Conservation (phyloP, 208 protist species). For the Trypanosoma boissoni region DNA sequence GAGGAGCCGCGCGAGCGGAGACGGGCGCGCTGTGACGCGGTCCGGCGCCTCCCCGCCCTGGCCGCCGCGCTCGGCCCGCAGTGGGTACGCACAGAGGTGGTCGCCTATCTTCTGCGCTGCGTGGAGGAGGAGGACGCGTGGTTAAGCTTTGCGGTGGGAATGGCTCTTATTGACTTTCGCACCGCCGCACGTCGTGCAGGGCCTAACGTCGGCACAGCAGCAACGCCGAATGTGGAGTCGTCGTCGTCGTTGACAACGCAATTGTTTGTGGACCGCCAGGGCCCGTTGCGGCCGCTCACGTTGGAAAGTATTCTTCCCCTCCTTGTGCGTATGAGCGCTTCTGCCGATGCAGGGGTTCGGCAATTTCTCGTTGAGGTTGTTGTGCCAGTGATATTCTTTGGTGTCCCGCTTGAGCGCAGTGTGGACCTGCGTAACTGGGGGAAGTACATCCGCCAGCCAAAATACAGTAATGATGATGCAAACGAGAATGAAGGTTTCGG, state of each 20-base stretch:
- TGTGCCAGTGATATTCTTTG: slow-evolving; percentile 66
- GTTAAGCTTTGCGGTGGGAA: slow-evolving; percentile 46
- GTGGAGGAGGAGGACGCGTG: slow-evolving; percentile 70
- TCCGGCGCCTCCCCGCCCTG: slow-evolving; percentile 57
- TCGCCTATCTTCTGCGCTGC: slow-evolving; percentile 77
- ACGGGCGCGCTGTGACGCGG: slow-evolving; percentile 47
- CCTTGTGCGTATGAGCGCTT: slow-evolving; percentile 39
- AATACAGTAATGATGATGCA: background rate
- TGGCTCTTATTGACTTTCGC: slow-evolving; percentile 57
- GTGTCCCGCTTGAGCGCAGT: slow-evolving; percentile 45
- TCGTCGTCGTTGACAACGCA: background rate
- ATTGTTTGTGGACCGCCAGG: background rate
- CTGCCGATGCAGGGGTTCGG: slow-evolving; percentile 40
- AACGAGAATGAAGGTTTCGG: background rate
- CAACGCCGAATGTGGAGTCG: background rate
- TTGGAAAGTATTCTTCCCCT: slow-evolving; percentile 43
- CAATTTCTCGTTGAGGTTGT: slow-evolving; percentile 64
- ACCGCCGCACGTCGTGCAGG: background rate
- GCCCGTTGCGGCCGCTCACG: slow-evolving; percentile 26
- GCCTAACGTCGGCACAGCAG: background rate
- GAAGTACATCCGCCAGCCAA: slow-evolving; percentile 37
- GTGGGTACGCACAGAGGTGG: slow-evolving; percentile 54
- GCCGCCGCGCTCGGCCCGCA: slow-evolving; percentile 42
- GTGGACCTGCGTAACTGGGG: slow-evolving; percentile 53
- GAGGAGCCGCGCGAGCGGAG: slow-evolving; percentile 47